phyloP scores from a whole-genome alignment of 2,329 filamentous ascomycete species.

The Fusarium dimerum region DNA sequence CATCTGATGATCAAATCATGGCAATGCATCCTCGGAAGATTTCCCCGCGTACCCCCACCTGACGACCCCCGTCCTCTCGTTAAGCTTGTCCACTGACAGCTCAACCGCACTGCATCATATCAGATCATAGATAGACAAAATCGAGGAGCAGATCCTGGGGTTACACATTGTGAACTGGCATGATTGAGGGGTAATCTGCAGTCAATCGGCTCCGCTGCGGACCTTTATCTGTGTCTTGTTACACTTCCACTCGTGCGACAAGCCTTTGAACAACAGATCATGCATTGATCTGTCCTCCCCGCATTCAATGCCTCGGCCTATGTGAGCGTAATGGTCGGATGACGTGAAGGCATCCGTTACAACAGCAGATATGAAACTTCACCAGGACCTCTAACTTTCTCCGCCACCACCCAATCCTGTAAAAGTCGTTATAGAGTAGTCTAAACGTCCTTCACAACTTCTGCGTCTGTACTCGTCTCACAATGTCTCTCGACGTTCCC shows the following conservation, averaged over 20 bases:
- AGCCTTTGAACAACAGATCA: neutral
- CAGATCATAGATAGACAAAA: too few species aligned
- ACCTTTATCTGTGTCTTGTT: neutral
- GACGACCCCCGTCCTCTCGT: too few species aligned
- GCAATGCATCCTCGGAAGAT: too few species aligned
- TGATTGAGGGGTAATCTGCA: slow-evolving; percentile 2
- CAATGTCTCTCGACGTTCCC: slow-evolving; percentile 20
- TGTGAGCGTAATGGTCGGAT: neutral
- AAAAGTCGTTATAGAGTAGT: fast-evolving
- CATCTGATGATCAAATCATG: too few species aligned
- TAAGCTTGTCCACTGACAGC: too few species aligned
- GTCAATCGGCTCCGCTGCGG: slow-evolving; percentile 7
- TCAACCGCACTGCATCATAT: too few species aligned
- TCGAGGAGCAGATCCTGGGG: neutral
- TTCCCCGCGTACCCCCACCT: too few species aligned
- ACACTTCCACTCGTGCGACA: neutral
- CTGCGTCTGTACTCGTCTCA: neutral
- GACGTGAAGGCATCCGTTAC: neutral
- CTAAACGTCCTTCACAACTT: neutral
- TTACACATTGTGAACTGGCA: slow-evolving; percentile 1
- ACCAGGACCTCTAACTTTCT: neutral
- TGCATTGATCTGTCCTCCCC: slow-evolving; percentile 2
- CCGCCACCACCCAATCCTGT: neutral
- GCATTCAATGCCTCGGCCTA: slow-evolving; percentile 5
- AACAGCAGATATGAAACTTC: neutral